Base-by-base conservation (phyloP, 305 asterid genomes). In the Rubia occidens region DNA sequence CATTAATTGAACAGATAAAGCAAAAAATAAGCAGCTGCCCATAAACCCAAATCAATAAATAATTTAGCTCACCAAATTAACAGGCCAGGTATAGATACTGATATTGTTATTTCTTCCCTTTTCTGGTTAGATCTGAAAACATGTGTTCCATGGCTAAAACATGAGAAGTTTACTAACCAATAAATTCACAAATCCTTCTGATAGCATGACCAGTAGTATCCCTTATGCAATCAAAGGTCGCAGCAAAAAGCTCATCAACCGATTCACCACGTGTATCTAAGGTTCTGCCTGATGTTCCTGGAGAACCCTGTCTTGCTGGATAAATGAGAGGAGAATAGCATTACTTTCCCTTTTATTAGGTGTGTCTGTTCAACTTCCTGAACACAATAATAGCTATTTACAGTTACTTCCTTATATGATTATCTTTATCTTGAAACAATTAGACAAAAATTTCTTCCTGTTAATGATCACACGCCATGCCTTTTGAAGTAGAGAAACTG, bases 171-270 rank as follows among this genome's bases (percentile, higher is more conserved):
- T 71, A 78, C 89, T 77, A 73, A 90, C 98, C 96, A 20, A 89
- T 84, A 69, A 90, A 85, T 35, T 86, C 91, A 53, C 95, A 85
- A 60, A 85, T 82, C 71, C 71, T 85, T 77, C 83, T 78, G 77
- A 88, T 83, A 75, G 93, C 92, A 75, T 82, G 77, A 74, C 87
- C 83, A 72, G 97, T 89, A 69, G 91, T 84, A 71, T 84, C 94
- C 73, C 80, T 79, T 75, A 89, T 85, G 89, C 97, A 87, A 75
- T 94, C 96, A 79, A 94, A 83, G 24, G 97, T 94, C 65, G 99
- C 97, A 70, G 84, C 89, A 58, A 90, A 90, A 74, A 94, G 96
- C 83, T 90, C 97, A 77, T 90, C 89, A 77, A 89, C 89, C 71
- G 97, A 81, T 79, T 94, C 96, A 63, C 73, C 79, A 71, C 78